phyloP scores from a whole-genome alignment of 129 eudicot species.

The Chrysanthemum lavandulifolium region DNA sequence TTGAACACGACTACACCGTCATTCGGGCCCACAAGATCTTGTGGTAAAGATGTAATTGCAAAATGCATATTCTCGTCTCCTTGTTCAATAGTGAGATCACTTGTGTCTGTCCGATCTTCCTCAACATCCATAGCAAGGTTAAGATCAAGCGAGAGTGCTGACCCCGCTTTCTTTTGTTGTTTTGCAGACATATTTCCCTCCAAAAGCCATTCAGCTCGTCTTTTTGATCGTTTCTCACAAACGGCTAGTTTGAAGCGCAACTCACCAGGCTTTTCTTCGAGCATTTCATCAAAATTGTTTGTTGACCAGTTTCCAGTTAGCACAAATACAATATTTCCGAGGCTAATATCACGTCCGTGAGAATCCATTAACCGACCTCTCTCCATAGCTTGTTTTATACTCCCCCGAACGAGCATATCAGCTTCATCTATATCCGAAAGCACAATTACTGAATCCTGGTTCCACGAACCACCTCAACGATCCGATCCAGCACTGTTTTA shows the following conservation, averaged over 20 bases:
- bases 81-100: slow-evolving; percentile 75
- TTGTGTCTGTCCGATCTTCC: slow-evolving; percentile 66
- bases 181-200: slow-evolving; percentile 28
- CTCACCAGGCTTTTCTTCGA: slow-evolving; percentile 47
- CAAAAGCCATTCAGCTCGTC: slow-evolving; percentile 52
- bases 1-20: slow-evolving; percentile 67
- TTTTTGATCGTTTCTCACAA: slow-evolving; percentile 48
- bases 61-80: slow-evolving; percentile 57
- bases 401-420: slow-evolving; percentile 66
- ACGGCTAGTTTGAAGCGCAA: slow-evolving; percentile 58
- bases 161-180: slow-evolving; percentile 43
- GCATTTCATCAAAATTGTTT: slow-evolving; percentile 23
- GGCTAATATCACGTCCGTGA: slow-evolving; percentile 83
- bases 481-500: slow-evolving; percentile 67
- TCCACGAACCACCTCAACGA: slow-evolving; percentile 74
- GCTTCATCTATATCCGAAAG: slow-evolving; percentile 88
- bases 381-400: slow-evolving; percentile 75
- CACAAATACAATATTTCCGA: slow-evolving; percentile 76
- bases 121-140: slow-evolving; percentile 56
- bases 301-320: slow-evolving; percentile 79
- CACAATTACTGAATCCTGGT: slow-evolving; percentile 81
- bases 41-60: slow-evolving; percentile 48
- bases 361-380: slow-evolving; percentile 80
- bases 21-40: slow-evolving; percentile 50
- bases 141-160: slow-evolving; percentile 68